phyloP scores from a whole-genome alignment of 2,329 filamentous ascomycete genomes.

The Beauveria medogensis region DNA sequence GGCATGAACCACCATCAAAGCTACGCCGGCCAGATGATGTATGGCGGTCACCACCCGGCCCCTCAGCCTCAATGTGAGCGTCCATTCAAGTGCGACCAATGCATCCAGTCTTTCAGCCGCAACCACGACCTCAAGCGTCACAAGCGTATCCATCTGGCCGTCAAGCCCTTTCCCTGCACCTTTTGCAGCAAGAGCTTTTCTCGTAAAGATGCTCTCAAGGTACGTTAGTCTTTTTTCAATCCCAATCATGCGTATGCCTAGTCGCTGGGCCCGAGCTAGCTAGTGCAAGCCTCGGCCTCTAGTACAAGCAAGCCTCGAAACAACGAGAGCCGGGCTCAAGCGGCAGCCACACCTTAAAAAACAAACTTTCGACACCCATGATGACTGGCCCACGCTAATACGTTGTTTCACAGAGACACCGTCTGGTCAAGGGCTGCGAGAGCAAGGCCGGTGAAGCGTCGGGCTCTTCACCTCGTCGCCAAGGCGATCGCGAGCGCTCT shows the following conservation, averaged over 20 bases:
- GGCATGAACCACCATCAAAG: constrained; percentile 45
- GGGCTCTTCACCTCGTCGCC: constrained; percentile 11
- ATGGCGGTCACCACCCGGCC: constrained; percentile 38
- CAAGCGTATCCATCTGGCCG: constrained; percentile 86
- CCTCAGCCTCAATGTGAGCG: constrained; percentile 57
- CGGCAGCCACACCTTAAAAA: neutral
- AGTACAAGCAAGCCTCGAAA: neutral
- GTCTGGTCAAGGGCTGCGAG: constrained; percentile 57
- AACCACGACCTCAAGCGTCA: constrained; percentile 96
- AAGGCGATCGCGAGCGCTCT: constrained; percentile 11
- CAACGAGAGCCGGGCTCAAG: neutral
- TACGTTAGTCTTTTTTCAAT: constrained; percentile 34
- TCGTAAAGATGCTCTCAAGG: constrained; percentile 93
- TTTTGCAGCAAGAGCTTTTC: constrained; percentile 97
- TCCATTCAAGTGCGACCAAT: constrained; percentile 91
- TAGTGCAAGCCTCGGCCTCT: neutral
- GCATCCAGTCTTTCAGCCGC: constrained; percentile 86
- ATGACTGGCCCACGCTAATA: constrained; percentile 1
- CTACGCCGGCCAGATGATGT: constrained; percentile 55
- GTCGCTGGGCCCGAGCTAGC: neutral
- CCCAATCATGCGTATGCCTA: neutral
- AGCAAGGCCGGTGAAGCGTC: constrained; percentile 21
- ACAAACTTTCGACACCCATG: neutral
- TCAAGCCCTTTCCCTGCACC: constrained; percentile 89
- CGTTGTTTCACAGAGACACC: constrained; percentile 40